Evolutionary conservation across 768 basidiomycete species (phyloP).

Genomic region (Strobilomyces dryophilus): DNA sequence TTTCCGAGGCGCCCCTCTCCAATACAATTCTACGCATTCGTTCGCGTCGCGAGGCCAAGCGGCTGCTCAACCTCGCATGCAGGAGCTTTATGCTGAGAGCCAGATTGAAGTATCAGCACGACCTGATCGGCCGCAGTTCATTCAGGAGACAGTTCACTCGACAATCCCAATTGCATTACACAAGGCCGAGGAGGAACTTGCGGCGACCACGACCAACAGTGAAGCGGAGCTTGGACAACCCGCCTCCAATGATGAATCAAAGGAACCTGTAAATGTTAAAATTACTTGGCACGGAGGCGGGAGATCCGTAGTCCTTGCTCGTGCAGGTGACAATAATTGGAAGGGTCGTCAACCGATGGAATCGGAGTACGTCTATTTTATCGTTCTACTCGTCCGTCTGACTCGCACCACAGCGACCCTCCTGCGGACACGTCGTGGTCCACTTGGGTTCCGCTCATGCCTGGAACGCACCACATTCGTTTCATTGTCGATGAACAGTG

Average conservation of each 20-base stretch:
- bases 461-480: constrained; percentile 91
- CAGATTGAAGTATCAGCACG: constrained; percentile 30
- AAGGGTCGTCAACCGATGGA: constrained; percentile 64
- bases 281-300: constrained; percentile 68
- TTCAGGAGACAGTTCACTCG: constrained; percentile 57
- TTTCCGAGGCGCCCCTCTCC: constrained; percentile 34
- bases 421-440: constrained; percentile 35
- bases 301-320: constrained; percentile 58
- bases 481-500: constrained; percentile 92
- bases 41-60: constrained; percentile 34
- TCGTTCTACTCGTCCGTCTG: constrained; percentile 11
- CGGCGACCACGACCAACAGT: constrained; percentile 8
- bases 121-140: constrained; percentile 36
- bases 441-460: constrained; percentile 53
- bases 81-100: constrained; percentile 41
- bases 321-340: constrained; percentile 76
- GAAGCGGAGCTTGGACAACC: constrained; percentile 21
- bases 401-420: constrained; percentile 24
- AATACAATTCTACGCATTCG: constrained; percentile 43
- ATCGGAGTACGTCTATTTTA: constrained; percentile 46
- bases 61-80: constrained; percentile 38
- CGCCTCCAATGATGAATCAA: constrained; percentile 21
- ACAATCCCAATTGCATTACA: constrained; percentile 55
- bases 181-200: constrained; percentile 31
- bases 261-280: constrained; percentile 39